Conservation (phyloP, 768 basidiomycete genomes). For the Tylopilus cervinicoccineus region DNA sequence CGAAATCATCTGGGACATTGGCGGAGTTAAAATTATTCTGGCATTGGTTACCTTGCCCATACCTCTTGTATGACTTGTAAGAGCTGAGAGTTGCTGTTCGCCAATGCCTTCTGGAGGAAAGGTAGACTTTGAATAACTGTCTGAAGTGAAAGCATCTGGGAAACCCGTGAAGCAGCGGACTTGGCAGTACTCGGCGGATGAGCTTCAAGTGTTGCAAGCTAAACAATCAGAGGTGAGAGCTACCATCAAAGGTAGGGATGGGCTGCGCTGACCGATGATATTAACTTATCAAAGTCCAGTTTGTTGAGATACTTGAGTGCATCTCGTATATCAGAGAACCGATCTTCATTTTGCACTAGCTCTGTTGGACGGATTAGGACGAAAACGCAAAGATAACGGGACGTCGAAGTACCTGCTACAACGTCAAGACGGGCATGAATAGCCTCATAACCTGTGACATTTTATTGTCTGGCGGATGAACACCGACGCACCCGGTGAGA, state of each 20-base stretch:
- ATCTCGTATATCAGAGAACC: conserved; percentile 61
- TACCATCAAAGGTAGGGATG: background rate
- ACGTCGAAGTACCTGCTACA: conserved; percentile 59
- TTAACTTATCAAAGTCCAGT: conserved; percentile 86
- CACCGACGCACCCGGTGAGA: background rate
- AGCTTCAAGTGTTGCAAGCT: conserved; percentile 68
- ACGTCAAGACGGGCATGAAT: conserved; percentile 84
- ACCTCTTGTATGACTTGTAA: conserved; percentile 62
- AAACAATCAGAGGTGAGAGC: background rate
- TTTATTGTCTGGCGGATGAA: background rate
- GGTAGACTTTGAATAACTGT: conserved; percentile 68
- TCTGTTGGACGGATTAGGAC: conserved; percentile 40
- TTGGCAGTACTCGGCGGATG: conserved; percentile 52
- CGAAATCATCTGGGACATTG: conserved; percentile 54
- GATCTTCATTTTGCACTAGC: conserved; percentile 71
- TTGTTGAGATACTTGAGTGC: conserved; percentile 71
- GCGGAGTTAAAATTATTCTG: background rate
- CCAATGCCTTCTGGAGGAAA: conserved; percentile 56
- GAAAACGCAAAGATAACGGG: background rate
- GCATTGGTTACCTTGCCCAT: conserved; percentile 1
- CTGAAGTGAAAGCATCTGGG: conserved; percentile 77
- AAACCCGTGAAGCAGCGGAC: conserved; percentile 62
- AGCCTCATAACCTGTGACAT: conserved; percentile 33
- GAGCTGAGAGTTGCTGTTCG: conserved; percentile 53
- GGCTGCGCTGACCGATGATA: conserved; percentile 50